Evolutionary conservation across 2,329 filamentous ascomycete species (phyloP), one percentile per base, ranked within the genome.

Genomic region (Byssoonygena ceratinophila): DNA sequence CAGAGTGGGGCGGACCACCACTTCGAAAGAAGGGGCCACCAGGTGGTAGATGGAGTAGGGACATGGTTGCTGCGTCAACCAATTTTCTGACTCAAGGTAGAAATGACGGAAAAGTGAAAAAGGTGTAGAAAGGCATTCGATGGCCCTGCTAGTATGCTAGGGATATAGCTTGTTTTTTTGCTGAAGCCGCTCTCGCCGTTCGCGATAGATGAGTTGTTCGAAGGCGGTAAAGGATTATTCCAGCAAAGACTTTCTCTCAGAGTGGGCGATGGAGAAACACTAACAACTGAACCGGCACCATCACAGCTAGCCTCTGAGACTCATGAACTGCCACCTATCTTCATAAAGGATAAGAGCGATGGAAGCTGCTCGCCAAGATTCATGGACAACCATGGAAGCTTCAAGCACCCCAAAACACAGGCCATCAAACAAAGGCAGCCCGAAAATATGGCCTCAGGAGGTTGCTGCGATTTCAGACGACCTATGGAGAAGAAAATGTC

Each of bases 401-500:
- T 46, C 44, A 29, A 46, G 36, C 36, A 20, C 36, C 27, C 44
- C 44, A 46, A 34, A 46, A 46, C 32, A 36, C 44, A 27, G 29
- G 29, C 44, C 34, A 46, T 46, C 27, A 46, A 46, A 46, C 44
- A 46, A 29, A 46, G 12, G 36, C 44, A 46, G 44, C 44, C 36
- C n/a, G 44, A 34, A 46, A 46, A 46, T 46, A 46, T 46, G 29
- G 36, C 16, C 27, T 46, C 5, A 29, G 44, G 27, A 29, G 20
- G 20, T n/a, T 11, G 36, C 22, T 46, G 8, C 36, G 44, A 46
- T 46, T 20, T 46, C 44, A 36, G n/a, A 46, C 44, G 32, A 36
- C 44, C 44, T 46, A 45, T 34, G 36, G 29, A 46, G 29, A 46
- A 46, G 44, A 46, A 46, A 16, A 46, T 46, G 44, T 46, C 44